phyloP scores from a whole-genome alignment of 345 rosid genomes.

The Punica granatum region DNA sequence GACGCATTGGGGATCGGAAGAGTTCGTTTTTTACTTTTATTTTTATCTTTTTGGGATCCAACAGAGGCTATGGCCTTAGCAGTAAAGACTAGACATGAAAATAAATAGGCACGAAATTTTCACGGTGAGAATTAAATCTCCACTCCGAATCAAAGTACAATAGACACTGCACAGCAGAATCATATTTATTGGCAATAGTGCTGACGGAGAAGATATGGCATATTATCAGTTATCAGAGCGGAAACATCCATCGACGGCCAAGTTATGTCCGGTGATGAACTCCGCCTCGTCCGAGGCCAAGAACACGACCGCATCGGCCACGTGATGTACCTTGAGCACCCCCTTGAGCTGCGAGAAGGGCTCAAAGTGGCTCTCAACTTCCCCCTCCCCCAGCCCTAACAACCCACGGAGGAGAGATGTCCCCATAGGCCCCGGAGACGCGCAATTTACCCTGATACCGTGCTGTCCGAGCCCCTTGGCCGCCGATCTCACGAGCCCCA shows the following conservation, averaged over 20 bases:
- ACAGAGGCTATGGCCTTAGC: too few species aligned
- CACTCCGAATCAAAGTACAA: too few species aligned
- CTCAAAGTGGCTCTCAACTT: slow-evolving; percentile 16
- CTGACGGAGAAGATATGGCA: not conserved
- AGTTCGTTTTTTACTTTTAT: too few species aligned
- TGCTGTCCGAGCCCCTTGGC: slow-evolving; percentile 32
- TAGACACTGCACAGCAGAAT: too few species aligned
- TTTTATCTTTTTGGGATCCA: too few species aligned
- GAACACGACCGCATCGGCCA: slow-evolving; percentile 36
- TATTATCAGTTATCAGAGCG: not conserved
- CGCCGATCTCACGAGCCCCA: slow-evolving; percentile 30
- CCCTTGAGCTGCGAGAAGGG: slow-evolving; percentile 17
- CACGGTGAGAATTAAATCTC: too few species aligned
- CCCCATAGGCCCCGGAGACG: slow-evolving; percentile 25
- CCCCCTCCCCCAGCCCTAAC: slow-evolving; percentile 8
- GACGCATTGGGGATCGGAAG: too few species aligned
- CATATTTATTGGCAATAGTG: too few species aligned
- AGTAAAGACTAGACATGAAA: too few species aligned
- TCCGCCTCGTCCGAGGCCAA: slow-evolving; percentile 26
- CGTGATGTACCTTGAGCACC: slow-evolving; percentile 16
- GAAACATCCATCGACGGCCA: slow-evolving; percentile 24
- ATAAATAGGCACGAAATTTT: too few species aligned
- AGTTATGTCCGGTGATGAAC: slow-evolving; percentile 28
- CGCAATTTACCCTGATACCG: slow-evolving; percentile 40
- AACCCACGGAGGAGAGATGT: slow-evolving; percentile 16